A percentile compares a stretch with the other conserved stretches of the same genome.
These are phyloP conservation scores for Phaeosphaeria sp. DNA, from an alignment of 2,329 filamentous ascomycete genomes.

Conservation along the genomic window DNA sequence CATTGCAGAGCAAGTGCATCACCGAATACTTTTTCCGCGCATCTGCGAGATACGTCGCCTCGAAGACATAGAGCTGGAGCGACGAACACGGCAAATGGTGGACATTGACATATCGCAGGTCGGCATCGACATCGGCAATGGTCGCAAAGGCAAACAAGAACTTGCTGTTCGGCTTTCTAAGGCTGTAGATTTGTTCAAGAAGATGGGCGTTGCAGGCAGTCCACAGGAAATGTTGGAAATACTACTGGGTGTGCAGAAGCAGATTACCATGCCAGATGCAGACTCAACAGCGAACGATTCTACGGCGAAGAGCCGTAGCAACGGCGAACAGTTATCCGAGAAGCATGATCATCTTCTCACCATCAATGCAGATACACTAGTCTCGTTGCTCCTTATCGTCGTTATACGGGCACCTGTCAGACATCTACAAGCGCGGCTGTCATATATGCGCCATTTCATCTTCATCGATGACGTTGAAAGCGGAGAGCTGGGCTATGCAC, in stretches of 20 bases:
- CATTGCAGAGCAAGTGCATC: constrained; percentile 89
- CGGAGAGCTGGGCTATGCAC: constrained; percentile 92
- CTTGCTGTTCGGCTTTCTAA: constrained; percentile 76
- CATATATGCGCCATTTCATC: constrained; percentile 97
- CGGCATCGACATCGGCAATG: constrained; percentile 83
- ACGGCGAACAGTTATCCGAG: constrained; percentile 51
- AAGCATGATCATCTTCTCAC: constrained; percentile 64
- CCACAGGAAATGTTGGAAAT: constrained; percentile 90
- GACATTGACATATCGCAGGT: constrained; percentile 94
- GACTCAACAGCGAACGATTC: constrained; percentile 26
- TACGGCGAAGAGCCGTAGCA: constrained; percentile 34
- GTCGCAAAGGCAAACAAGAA: constrained; percentile 78
- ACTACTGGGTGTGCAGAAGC: constrained; percentile 80
- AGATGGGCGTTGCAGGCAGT: constrained; percentile 76
- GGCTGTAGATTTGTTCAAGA: constrained; percentile 88
- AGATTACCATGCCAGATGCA: constrained; percentile 69
- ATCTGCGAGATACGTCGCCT: constrained; percentile 77
- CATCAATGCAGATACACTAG: constrained; percentile 87
- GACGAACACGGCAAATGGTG: constrained; percentile 90
- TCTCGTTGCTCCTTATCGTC: constrained; percentile 88
- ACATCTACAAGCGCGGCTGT: constrained; percentile 83
- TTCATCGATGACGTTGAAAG: constrained; percentile 98
- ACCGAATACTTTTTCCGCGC: constrained; percentile 80
- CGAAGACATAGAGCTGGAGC: constrained; percentile 87
- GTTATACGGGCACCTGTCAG: constrained; percentile 89